Conservation (phyloP, 2,329 filamentous ascomycete genomes). For the Cadophora luteo-olivacea region DNA sequence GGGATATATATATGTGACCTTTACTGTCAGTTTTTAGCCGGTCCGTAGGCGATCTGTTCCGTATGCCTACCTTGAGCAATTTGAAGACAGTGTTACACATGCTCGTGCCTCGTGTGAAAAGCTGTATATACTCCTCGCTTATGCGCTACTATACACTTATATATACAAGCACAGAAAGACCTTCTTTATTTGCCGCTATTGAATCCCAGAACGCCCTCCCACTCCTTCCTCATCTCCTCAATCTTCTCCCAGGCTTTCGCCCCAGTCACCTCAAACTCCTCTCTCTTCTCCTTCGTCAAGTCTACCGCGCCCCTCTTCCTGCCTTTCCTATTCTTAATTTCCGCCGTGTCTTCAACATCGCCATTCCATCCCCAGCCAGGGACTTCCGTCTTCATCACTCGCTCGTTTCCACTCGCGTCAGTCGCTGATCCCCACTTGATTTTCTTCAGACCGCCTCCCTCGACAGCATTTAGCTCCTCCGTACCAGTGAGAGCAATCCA, state of each 20-base stretch:
- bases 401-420: slow-evolving; percentile 61
- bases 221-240: slow-evolving; percentile 71
- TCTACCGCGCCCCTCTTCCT: slow-evolving; percentile 65
- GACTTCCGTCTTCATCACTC: slow-evolving; percentile 80
- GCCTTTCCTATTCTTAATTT: slow-evolving; percentile 59
- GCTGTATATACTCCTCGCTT: not conserved
- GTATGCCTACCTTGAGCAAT: not conserved
- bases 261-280: slow-evolving; percentile 68
- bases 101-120: not conserved
- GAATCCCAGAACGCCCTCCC: slow-evolving; percentile 55
- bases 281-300: slow-evolving; percentile 64
- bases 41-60: not conserved
- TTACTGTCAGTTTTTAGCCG: no score
- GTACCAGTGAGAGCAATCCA: slow-evolving; percentile 78
- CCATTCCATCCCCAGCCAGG: slow-evolving; percentile 84
- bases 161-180: not conserved
- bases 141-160: not conserved
- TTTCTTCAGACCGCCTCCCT: slow-evolving; percentile 54
- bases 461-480: slow-evolving; percentile 62
- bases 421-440: slow-evolving; percentile 87
- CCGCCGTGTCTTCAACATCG: slow-evolving; percentile 51
- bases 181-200: slow-evolving; percentile 19
- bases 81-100: not conserved
- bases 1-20: no score
- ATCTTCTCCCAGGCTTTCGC: slow-evolving; percentile 71